phyloP scores from a whole-genome alignment of 345 rosid species.

The Gossypium stocksii region DNA sequence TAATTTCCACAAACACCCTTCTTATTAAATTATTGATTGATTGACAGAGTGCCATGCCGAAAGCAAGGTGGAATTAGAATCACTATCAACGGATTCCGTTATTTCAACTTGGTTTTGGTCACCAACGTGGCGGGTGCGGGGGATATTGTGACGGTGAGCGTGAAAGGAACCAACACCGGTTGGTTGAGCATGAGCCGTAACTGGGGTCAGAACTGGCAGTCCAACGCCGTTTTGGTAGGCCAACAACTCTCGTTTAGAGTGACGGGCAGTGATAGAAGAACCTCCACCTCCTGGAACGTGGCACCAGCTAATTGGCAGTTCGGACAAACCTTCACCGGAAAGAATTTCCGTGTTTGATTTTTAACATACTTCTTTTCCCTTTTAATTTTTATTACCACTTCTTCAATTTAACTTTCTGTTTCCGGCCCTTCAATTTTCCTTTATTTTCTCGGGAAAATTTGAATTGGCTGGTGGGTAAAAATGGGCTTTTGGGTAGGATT shows the following conservation, averaged over 20 bases:
- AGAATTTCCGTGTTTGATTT: slow-evolving; percentile 14
- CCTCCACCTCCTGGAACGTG: neutral
- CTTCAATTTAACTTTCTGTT: slow-evolving; percentile 10
- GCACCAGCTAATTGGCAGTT: neutral
- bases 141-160: neutral
- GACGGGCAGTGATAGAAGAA: neutral
- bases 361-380: neutral
- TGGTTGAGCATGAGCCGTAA: slow-evolving; percentile 1
- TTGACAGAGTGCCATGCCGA: neutral
- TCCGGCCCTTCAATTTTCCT: slow-evolving; percentile 34
- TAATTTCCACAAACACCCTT: neutral
- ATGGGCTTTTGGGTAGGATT: slow-evolving; percentile 7
- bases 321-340: neutral
- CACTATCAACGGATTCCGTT: slow-evolving; percentile 3
- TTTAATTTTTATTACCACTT: neutral
- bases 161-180: neutral
- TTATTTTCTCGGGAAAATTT: slow-evolving; percentile 46
- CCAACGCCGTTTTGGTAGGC: neutral
- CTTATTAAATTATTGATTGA: neutral
- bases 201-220: slow-evolving; percentile 6
- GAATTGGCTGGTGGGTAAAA: slow-evolving; percentile 22
- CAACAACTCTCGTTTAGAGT: neutral
- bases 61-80: neutral
- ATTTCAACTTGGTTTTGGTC: slow-evolving; percentile 2
- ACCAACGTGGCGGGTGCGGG: slow-evolving; percentile 5